Percentiles rank a stretch among this genome's conserved stretches.
Evolutionary conservation across 2,329 filamentous ascomycete species (phyloP).

Genomic region (Colletotrichum orchidophilum): DNA sequence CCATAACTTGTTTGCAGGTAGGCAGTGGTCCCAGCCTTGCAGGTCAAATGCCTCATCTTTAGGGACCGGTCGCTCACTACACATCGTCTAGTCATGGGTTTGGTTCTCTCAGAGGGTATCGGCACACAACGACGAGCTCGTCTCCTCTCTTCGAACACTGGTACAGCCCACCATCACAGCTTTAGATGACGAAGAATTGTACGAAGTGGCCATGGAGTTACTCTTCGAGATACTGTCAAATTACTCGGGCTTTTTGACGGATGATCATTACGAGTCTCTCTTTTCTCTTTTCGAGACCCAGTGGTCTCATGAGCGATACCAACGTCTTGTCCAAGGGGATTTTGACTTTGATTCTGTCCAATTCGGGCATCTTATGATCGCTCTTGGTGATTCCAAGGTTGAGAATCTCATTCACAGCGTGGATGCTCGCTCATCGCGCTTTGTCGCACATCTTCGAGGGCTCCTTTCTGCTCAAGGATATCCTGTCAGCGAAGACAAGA

Average conservation of each 20-base stretch:
- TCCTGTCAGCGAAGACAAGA: slow-evolving; percentile 76
- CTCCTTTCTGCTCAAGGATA: slow-evolving; percentile 73
- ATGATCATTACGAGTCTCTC: slow-evolving; percentile 66
- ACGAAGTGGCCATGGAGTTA: slow-evolving; percentile 69
- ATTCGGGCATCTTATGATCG: slow-evolving; percentile 73
- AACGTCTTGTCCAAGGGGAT: slow-evolving; percentile 65
- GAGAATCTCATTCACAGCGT: slow-evolving; percentile 65
- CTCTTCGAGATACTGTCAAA: slow-evolving; percentile 73
- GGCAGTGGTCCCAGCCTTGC: slow-evolving; percentile 19
- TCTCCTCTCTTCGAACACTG: slow-evolving; percentile 68
- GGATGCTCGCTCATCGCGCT: slow-evolving; percentile 58
- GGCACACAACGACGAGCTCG: slow-evolving; percentile 63
- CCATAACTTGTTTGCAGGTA: slow-evolving; percentile 71
- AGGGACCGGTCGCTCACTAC: slow-evolving; percentile 3
- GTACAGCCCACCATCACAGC: slow-evolving; percentile 69
- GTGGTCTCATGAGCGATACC: slow-evolving; percentile 67
- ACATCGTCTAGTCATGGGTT: slow-evolving; percentile 70
- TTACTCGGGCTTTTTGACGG: slow-evolving; percentile 70
- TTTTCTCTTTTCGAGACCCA: slow-evolving; percentile 67
- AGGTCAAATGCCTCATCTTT: neutral
- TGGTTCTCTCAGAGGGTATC: slow-evolving; percentile 75
- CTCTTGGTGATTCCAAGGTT: slow-evolving; percentile 74
- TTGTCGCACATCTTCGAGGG: slow-evolving; percentile 69
- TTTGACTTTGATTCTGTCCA: slow-evolving; percentile 71
- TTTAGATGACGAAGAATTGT: slow-evolving; percentile 66